Evolutionary conservation across 768 basidiomycete genomes (phyloP), one percentile per base, ranked within the genome.

Genomic region (Coprinellus aureogranulatus): DNA sequence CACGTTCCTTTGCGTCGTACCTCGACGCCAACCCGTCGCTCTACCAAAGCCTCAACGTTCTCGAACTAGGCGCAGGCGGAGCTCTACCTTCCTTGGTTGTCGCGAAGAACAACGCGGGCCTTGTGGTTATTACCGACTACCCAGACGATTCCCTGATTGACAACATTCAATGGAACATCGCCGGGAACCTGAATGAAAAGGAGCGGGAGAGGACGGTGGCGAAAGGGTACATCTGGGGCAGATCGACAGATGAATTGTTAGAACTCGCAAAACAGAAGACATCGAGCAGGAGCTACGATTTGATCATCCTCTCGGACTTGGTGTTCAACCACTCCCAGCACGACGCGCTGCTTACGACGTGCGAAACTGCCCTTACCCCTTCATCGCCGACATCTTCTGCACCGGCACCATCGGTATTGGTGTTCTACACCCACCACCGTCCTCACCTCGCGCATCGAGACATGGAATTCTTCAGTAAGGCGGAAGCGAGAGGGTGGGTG

Each of bases 271-370:
- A n/a, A 23, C 5, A 63, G 74, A 9, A 62, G 66, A 51, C 8
- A 47, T 14, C 48, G 22, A 59, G 60, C 25, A 40, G 62, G 2
- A 71, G 73, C 28, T 98, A 92, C 65, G 86, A 96, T 64, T 66
- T 96, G 22, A 80, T 98, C 54, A 86, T 98, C 59, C 77, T 98
- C 55, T 95, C 93, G 1, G 95, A 98, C 72, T 83, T 98, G 31
- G 83, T 98, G 31, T 97, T 96, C 72, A 97, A 95, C 64, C 94
- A 96, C 64, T 94, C 94, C 1, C 92, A 95, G 88, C 94, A 98
- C 66, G 85, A 87, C 28, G 90, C 91, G 0, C 75, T 98, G 20
- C 78, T 97, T 6, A 77, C 77, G 23, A 87, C 92, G 0, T 93
- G 92, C 63, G 84, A 88, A 56, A 66, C 6, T 34, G 34, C 34